Evolutionary conservation across 106 monocot species (phyloP), one percentile per base, ranked within the genome.

Genomic region (Acanthochlamys bracteata): DNA sequence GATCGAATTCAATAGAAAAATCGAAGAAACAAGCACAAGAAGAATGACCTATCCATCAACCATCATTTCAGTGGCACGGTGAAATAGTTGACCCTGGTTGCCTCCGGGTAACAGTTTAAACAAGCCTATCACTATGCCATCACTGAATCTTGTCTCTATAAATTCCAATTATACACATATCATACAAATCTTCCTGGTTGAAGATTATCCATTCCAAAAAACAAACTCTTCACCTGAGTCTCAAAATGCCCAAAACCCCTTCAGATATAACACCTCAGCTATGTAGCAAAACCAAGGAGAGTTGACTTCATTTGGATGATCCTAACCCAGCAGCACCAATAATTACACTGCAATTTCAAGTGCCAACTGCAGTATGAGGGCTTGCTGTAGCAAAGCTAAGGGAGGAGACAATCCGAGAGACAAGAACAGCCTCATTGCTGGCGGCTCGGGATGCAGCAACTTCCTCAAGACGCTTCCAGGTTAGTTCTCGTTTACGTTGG

Each of bases 401-500:
- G 61, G 61, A 61, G 8, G 61, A 61, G 13, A 39, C 25, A 7
- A 61, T 41, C n/a, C 39, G 39, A 61, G 61, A 61, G n/a, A 61
- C 61, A 41, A 61, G 61, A 39, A 61, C 61, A 16, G 75, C 63
- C 65, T 76, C 65, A 21, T 76, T 65, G 22, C 52, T 53, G 20
- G 39, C 16, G 23, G 66, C 64, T 39, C 71, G 70, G 17, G 70
- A 65, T 25, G 71, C 77, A 17, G 65, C 77, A 10, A 76, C 16
- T 10, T 77, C 77, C 65, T 77, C 71, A 46, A 77, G 61, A 49
- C 72, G 71, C 59, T 67, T 71, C 77, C 77, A 77, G 8, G 60
- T 67, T 49, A 43, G n/a, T 16, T 77, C 72, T 42, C 52, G 66
- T 67, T 54, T 66, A 12, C 25, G 10, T 54, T 66, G 66, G n/a